Conservation (phyloP, 2,329 filamentous ascomycete genomes). For the Xylaria sp. region DNA sequence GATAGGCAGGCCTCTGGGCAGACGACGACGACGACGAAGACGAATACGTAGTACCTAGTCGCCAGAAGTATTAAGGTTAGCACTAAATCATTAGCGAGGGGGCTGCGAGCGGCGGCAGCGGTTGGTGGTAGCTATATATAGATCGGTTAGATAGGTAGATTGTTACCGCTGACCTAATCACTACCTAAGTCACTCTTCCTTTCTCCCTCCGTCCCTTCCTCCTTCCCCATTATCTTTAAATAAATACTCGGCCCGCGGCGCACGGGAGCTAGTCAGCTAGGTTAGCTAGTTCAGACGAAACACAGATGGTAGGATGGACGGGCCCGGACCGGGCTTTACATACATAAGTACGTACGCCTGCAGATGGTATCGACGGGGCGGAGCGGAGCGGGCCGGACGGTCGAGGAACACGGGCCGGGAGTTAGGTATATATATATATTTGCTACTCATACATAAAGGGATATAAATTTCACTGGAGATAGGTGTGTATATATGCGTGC, state of each 20-base stretch:
- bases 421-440: too few species aligned
- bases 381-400: constrained; percentile 16
- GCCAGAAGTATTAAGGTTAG: not conserved
- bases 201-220: too few species aligned
- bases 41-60: too few species aligned
- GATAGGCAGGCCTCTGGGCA: too few species aligned
- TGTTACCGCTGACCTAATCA: not conserved
- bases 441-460: too few species aligned
- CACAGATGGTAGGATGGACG: not conserved
- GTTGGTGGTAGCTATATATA: not conserved
- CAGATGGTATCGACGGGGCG: not conserved
- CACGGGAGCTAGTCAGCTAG: not conserved
- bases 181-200: not conserved
- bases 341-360: too few species aligned
- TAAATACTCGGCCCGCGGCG: not conserved
- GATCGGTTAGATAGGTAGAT: not conserved
- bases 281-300: not conserved
- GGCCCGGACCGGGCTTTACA: not conserved
- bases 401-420: too few species aligned
- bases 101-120: too few species aligned
- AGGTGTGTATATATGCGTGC: too few species aligned
- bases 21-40: too few species aligned
- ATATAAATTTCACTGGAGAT: too few species aligned
- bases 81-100: not conserved
- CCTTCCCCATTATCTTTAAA: too few species aligned